Base-by-base conservation (phyloP, 805 yeast genomes). In the Starmerella powellii region DNA sequence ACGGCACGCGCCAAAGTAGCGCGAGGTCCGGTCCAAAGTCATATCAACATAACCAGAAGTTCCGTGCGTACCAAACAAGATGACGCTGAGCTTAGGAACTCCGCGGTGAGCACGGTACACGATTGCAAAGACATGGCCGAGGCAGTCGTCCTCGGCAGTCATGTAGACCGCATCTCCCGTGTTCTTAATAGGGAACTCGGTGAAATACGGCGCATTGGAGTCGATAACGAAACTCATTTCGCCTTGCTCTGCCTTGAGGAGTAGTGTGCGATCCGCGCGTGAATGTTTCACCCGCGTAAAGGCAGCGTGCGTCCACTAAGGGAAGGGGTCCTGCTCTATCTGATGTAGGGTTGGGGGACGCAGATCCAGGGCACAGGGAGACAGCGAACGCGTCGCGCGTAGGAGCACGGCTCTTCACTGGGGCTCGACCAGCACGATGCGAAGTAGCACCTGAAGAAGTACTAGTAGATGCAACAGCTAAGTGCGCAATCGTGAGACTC, bases 1-100 rank as follows among this genome's bases (percentile, higher is more conserved):
- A 53, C 76, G 73, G 50, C 87, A 73, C 1, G 94, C 91, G 1
- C 81, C 86, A 63, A 72, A 83, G 57, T 76, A 88, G 38, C 80
- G 68, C 2, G 95, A 83, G 35, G 69, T 62, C 0, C 65, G 55
- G 34, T 69, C 71, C 10, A 82, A 58, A 2, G 82, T 73, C 53
- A 85, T 61, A 17, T 77, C 67, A 24, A 70, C 67, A 51, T 73
- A 73, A 23, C 72, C 67, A 3, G 79, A 66, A 30, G 74, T 70
- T 0, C 96, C 97, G 48, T 75, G 76, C 43, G 58, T 42, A 19
- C 63, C 57, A 12, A 63, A 41, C 10, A 63, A 48, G 12, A 63
- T 46, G 2, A 60, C 57, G 16, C 60, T 54, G 21, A 61, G 56
- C 31, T 48, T 46, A 12, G 54, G 50, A 6, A 46, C 30, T 15